These are phyloP conservation scores for Pythium pectinolyticum DNA, from an alignment of 352 stramenopile species.

Conservation along the genomic window DNA sequence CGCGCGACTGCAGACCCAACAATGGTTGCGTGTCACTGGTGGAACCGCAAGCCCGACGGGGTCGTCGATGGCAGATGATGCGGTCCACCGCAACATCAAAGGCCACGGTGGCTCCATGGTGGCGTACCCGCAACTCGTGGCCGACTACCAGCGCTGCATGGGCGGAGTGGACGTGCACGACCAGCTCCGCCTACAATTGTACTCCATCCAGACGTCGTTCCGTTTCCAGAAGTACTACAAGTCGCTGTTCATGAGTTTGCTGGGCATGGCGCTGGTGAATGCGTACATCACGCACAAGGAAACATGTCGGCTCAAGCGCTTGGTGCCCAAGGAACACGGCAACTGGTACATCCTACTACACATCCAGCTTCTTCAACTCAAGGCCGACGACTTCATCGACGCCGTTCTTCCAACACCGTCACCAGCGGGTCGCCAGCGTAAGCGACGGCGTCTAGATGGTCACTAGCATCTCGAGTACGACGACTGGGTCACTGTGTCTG, in stretches of 20 bases:
- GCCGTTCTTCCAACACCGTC: too few species aligned
- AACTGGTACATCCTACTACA: too few species aligned
- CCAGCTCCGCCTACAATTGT: constrained; percentile 26
- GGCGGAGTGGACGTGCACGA: constrained; percentile 29
- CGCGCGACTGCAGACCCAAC: constrained; percentile 6
- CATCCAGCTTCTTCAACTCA: too few species aligned
- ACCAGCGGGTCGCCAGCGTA: too few species aligned
- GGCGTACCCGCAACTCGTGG: constrained; percentile 20
- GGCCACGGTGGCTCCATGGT: constrained; percentile 3
- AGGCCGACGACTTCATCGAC: too few species aligned
- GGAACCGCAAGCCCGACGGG: constrained; percentile 33
- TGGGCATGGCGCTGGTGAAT: constrained; percentile 28
- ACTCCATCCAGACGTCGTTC: constrained; percentile 15
- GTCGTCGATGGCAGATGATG: constrained; percentile 7
- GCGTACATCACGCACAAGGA: constrained; percentile 26
- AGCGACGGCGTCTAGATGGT: too few species aligned
- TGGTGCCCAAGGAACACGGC: too few species aligned
- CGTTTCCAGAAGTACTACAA: constrained; percentile 28
- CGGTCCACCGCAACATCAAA: constrained; percentile 27
- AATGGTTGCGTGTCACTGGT: constrained; percentile 27
- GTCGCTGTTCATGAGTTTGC: constrained; percentile 19
- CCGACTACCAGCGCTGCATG: constrained; percentile 30
- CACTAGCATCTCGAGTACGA: too few species aligned
- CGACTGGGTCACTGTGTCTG: too few species aligned
- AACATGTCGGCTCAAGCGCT: too few species aligned